Conservation (phyloP, 1,284 basidiomycete genomes). For the Austroboletus niveus region DNA sequence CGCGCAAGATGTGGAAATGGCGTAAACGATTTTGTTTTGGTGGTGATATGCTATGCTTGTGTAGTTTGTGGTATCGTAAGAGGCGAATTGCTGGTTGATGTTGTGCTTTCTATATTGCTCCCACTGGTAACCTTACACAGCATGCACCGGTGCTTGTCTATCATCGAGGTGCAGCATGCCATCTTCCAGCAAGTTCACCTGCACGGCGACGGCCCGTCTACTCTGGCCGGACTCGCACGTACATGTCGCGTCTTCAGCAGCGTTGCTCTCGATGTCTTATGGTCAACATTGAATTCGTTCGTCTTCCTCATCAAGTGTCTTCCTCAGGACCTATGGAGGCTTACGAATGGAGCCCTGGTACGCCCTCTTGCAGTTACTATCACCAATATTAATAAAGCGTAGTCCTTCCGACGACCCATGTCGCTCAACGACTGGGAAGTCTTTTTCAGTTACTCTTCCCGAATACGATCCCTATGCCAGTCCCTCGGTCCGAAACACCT, state of each 20-base stretch:
- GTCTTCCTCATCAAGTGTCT: slow-evolving; percentile 23
- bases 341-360: neutral
- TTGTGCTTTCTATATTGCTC: too few species aligned
- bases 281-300: slow-evolving; percentile 22
- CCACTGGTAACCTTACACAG: neutral
- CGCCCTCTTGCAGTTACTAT: neutral
- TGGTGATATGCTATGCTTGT: slow-evolving; percentile 17
- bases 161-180: slow-evolving; percentile 25
- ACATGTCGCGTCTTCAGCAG: slow-evolving; percentile 21
- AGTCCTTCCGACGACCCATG: slow-evolving; percentile 26
- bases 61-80: slow-evolving; percentile 18
- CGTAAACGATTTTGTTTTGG: slow-evolving; percentile 17
- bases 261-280: slow-evolving; percentile 15
- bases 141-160: slow-evolving; percentile 26
- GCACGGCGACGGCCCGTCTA: neutral
- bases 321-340: slow-evolving; percentile 25
- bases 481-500: too few species aligned
- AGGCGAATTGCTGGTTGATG: neutral
- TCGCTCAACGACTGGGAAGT: slow-evolving; percentile 26
- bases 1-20: slow-evolving; percentile 55
- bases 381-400: slow-evolving; percentile 6
- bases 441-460: slow-evolving; percentile 26
- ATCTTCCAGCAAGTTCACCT: slow-evolving; percentile 19
- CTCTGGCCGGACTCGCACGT: slow-evolving; percentile 26
- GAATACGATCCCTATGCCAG: slow-evolving; percentile 14